Evolutionary conservation across 352 stramenopile species (phyloP).

Genomic region (Globisporangium spiculum): DNA sequence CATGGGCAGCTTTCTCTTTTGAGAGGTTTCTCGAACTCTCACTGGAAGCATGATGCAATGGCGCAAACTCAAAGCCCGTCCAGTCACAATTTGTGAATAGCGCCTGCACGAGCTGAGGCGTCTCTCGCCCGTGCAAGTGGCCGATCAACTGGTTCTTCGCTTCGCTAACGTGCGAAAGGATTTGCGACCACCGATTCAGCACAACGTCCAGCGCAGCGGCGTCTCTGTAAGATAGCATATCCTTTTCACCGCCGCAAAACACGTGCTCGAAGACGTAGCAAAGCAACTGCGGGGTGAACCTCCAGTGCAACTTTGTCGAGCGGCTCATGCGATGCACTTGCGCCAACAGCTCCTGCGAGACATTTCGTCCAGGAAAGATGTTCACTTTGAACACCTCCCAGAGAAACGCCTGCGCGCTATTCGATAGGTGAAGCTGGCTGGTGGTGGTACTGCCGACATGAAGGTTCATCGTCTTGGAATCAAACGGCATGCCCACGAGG

Average conservation of each 20-base stretch:
- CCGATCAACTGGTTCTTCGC: conserved; percentile 60
- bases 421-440: conserved; percentile 11
- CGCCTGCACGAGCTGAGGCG: conserved; percentile 44
- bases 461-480: conserved; percentile 43
- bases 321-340: conserved; percentile 48
- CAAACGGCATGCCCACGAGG: conserved; percentile 58
- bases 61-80: conserved; percentile 51
- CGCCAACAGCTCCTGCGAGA: conserved; percentile 35
- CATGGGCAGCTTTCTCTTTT: neutral
- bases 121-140: conserved; percentile 58
- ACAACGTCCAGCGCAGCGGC: conserved; percentile 46
- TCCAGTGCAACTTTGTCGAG: conserved; percentile 55
- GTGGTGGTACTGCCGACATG: conserved; percentile 8
- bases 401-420: conserved; percentile 38
- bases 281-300: conserved; percentile 59
- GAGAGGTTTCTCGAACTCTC: neutral
- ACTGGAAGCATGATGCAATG: conserved; percentile 8
- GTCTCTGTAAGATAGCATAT: conserved; percentile 46
- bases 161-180: conserved; percentile 48
- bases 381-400: conserved; percentile 56
- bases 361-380: conserved; percentile 28
- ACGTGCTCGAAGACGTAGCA: conserved; percentile 56
- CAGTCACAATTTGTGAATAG: conserved; percentile 68
- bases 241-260: conserved; percentile 46
- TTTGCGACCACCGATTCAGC: conserved; percentile 48